Conservation (phyloP, 1,139 yeast species). For the Kurtzmaniella quercitrusa region DNA sequence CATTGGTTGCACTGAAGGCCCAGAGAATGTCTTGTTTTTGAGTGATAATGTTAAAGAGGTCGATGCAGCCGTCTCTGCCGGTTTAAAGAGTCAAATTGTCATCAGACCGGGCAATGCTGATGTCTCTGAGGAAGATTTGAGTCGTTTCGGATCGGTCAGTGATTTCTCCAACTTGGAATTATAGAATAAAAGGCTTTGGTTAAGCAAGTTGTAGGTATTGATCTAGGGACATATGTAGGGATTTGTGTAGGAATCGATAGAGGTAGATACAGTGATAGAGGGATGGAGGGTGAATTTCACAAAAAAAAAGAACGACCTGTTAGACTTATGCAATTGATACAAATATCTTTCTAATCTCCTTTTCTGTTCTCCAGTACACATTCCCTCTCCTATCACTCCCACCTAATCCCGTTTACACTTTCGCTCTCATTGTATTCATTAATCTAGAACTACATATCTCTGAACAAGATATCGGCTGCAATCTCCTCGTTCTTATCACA, state of each 20-base stretch:
- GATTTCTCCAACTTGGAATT: conserved; percentile 13
- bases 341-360: no score
- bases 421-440: conserved; percentile 16
- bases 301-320: no score
- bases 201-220: no score
- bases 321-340: no score
- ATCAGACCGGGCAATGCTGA: conserved; percentile 75
- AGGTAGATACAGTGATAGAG: not conserved
- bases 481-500: conserved; percentile 97
- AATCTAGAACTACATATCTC: conserved; percentile 32
- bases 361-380: no score
- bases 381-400: no score
- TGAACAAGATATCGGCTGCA: conserved; percentile 86
- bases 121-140: conserved; percentile 29
- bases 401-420: no score
- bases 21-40: conserved; percentile 51
- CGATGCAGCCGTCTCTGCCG: conserved; percentile 67
- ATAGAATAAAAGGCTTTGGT: not conserved
- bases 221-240: no score
- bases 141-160: conserved; percentile 16
- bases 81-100: conserved; percentile 56
- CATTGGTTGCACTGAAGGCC: conserved; percentile 28
- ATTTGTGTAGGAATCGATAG: not conserved
- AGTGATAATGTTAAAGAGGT: conserved; percentile 73
- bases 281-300: no score